A percentile compares a stretch with the other conserved stretches of the same genome.
Evolutionary conservation across 164 flowering plant species (phyloP).

Genomic region (Nymphaea colorata): DNA sequence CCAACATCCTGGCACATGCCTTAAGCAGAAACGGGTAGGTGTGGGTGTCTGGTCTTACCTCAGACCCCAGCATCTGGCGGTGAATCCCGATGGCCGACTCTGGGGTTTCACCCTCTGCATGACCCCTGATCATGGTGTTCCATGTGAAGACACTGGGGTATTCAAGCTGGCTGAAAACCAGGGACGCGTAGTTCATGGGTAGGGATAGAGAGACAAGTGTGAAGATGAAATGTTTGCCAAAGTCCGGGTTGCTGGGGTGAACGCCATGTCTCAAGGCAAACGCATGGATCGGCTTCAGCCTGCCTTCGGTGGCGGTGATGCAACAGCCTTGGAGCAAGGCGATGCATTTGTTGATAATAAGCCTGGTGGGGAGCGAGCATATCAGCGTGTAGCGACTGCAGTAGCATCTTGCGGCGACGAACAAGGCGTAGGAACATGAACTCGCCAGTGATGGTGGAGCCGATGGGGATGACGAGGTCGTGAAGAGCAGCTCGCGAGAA

Average conservation of each 20-base stretch:
- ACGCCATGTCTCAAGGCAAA: slow-evolving; percentile 17
- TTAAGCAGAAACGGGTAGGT: slow-evolving; percentile 30
- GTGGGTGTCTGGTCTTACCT: slow-evolving; percentile 19
- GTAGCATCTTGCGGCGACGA: neutral
- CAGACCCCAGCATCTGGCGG: slow-evolving; percentile 14
- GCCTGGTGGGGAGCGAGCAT: neutral
- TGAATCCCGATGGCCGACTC: slow-evolving; percentile 11
- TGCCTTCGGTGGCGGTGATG: slow-evolving; percentile 3
- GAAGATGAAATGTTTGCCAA: slow-evolving; percentile 25
- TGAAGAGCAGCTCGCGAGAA: no score
- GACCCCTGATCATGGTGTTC: slow-evolving; percentile 29
- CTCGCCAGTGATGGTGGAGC: no score
- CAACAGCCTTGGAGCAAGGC: slow-evolving; percentile 9
- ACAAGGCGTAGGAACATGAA: no score
- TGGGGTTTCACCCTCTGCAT: slow-evolving; percentile 21
- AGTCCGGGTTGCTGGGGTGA: slow-evolving; percentile 14
- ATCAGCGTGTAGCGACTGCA: neutral
- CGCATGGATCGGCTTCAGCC: slow-evolving; percentile 23
- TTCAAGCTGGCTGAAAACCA: slow-evolving; percentile 17
- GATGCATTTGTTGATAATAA: slow-evolving; percentile 12
- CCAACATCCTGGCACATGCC: slow-evolving; percentile 19
- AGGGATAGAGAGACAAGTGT: slow-evolving; percentile 16
- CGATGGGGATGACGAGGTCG: no score
- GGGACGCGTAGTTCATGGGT: slow-evolving; percentile 20
- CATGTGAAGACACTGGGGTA: slow-evolving; percentile 20